Percentiles rank a stretch among this genome's conserved stretches.
Evolutionary conservation across 164 flowering plant genomes (phyloP).

Genomic region (Aristolochia californica): DNA sequence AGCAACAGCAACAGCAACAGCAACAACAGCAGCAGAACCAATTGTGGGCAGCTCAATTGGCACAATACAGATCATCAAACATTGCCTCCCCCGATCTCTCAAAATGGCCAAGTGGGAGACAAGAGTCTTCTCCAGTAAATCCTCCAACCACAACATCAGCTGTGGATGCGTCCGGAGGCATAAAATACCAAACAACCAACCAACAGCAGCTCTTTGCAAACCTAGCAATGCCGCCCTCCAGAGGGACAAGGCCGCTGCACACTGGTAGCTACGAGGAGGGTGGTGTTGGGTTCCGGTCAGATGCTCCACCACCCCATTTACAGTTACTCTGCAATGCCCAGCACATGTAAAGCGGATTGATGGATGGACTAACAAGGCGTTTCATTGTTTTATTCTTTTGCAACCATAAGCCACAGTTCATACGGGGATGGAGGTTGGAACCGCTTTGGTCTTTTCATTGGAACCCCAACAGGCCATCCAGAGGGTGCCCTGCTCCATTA

Average conservation of each 20-base stretch:
- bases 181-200: conserved; percentile 20
- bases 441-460: too few species aligned
- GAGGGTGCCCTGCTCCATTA: too few species aligned
- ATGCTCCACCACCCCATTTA: conserved; percentile 18
- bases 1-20: conserved; percentile 16
- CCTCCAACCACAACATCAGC: conserved; percentile 4
- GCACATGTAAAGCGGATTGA: conserved; percentile 1
- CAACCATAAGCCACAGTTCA: neutral
- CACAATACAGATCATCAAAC: conserved; percentile 24
- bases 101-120: conserved; percentile 34
- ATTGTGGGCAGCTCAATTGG: conserved; percentile 34
- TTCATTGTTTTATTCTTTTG: conserved; percentile 5
- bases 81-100: conserved; percentile 14
- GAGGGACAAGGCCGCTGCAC: conserved; percentile 18
- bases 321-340: conserved; percentile 14
- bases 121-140: conserved; percentile 17
- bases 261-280: conserved; percentile 26
- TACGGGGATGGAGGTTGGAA: too few species aligned
- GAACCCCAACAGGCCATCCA: too few species aligned
- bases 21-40: conserved; percentile 17
- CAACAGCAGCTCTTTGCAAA: conserved; percentile 22
- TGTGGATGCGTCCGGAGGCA: conserved; percentile 18
- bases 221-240: conserved; percentile 17
- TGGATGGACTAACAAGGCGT: neutral
- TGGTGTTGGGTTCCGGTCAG: conserved; percentile 20